Conservation (phyloP, 805 yeast species). For the Saccharomycopsis sp. region DNA sequence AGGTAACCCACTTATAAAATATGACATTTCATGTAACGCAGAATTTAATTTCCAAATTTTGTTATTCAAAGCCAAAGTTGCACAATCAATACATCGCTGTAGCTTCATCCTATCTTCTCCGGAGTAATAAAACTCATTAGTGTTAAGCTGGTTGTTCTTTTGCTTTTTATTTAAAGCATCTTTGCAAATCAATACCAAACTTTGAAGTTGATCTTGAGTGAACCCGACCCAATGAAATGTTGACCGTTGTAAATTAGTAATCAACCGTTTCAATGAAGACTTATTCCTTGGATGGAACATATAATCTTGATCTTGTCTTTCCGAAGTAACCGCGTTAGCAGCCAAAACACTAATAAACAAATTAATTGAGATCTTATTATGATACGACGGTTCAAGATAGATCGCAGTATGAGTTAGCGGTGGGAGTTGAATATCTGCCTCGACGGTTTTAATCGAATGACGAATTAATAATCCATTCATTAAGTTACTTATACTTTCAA, state of each 20-base stretch:
- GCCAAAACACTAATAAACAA: slow-evolving; percentile 62
- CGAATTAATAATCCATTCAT: slow-evolving; percentile 46
- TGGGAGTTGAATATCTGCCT: slow-evolving; percentile 49
- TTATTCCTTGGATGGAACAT: slow-evolving; percentile 62
- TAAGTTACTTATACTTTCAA: slow-evolving; percentile 34
- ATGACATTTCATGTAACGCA: slow-evolving; percentile 60
- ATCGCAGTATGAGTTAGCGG: slow-evolving; percentile 52
- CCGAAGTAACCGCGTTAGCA: slow-evolving; percentile 68
- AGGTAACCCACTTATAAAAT: slow-evolving; percentile 42
- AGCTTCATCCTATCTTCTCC: slow-evolving; percentile 36
- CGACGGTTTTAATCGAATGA: slow-evolving; percentile 49
- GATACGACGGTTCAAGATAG: slow-evolving; percentile 53
- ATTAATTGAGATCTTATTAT: slow-evolving; percentile 55
- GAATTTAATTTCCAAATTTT: slow-evolving; percentile 52
- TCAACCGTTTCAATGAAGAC: slow-evolving; percentile 45
- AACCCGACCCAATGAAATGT: slow-evolving; percentile 77
- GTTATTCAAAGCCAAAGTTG: slow-evolving; percentile 45
- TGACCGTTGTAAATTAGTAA: slow-evolving; percentile 56
- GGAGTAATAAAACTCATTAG: slow-evolving; percentile 28
- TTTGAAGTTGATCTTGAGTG: slow-evolving; percentile 48
- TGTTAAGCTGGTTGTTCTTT: slow-evolving; percentile 23
- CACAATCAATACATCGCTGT: slow-evolving; percentile 36
- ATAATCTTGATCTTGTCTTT: slow-evolving; percentile 57
- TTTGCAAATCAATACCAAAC: slow-evolving; percentile 42
- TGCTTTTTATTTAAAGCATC: slow-evolving; percentile 35